phyloP scores from a whole-genome alignment of 306 rosid genomes.

The Geum urbanum region DNA sequence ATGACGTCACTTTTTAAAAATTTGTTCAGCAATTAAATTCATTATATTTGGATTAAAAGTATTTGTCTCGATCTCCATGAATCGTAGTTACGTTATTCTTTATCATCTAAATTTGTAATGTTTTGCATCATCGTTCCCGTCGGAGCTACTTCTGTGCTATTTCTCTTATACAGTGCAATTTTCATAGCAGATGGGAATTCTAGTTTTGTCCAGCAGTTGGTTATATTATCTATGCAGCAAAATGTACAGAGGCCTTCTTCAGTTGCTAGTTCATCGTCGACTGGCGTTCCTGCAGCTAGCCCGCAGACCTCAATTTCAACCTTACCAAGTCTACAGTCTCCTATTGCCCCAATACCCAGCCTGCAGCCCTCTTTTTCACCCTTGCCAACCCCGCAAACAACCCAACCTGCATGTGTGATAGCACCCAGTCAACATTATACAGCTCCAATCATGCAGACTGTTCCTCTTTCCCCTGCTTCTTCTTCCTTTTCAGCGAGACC shows the following conservation, averaged over 20 bases:
- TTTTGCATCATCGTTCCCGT: background rate
- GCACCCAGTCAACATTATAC: conserved; percentile 16
- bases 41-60: background rate
- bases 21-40: background rate
- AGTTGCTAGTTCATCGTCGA: conserved; percentile 25
- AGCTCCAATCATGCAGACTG: conserved; percentile 31
- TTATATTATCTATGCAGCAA: conserved; percentile 37
- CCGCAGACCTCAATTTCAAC: conserved; percentile 24
- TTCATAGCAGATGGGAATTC: conserved; percentile 39
- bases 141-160: background rate
- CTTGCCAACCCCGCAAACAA: conserved; percentile 21
- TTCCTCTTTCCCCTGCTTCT: conserved; percentile 23
- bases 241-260: conserved; percentile 27
- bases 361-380: conserved; percentile 24
- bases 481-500: conserved; percentile 38
- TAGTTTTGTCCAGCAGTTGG: conserved; percentile 31
- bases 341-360: conserved; percentile 17
- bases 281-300: conserved; percentile 27
- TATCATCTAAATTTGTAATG: background rate
- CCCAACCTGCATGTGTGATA: conserved; percentile 17
- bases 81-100: background rate
- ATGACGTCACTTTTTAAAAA: background rate
- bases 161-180: conserved; percentile 5
- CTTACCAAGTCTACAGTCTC: conserved; percentile 15
- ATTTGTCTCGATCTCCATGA: background rate